Conservation (phyloP, 768 basidiomycete species). For the Brasilioporus rufonigricans region DNA sequence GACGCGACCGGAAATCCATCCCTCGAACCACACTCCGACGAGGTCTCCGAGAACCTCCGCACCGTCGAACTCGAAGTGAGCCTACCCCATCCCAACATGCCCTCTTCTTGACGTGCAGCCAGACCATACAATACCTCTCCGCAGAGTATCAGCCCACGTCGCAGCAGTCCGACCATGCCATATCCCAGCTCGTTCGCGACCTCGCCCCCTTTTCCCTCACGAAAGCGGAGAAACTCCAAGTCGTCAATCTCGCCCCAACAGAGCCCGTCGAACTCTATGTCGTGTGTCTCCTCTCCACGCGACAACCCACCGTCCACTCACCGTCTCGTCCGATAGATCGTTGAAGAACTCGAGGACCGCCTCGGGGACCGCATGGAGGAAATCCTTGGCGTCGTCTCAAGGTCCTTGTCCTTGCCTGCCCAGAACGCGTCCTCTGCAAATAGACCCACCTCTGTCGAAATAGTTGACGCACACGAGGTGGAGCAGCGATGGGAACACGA, state of each 20-base stretch:
- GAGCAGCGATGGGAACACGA: conserved; percentile 35
- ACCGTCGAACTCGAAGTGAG: conserved; percentile 76
- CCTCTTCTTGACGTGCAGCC: conserved; percentile 1
- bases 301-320: background rate
- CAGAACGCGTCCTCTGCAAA: background rate
- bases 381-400: conserved; percentile 57
- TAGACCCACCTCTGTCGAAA: background rate
- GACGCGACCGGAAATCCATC: conserved; percentile 42
- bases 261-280: conserved; percentile 85
- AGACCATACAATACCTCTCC: conserved; percentile 87
- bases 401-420: conserved; percentile 31
- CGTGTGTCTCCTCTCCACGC: conserved; percentile 45
- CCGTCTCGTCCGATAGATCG: conserved; percentile 53
- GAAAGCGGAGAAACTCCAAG: conserved; percentile 88
- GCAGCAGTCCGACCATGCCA: conserved; percentile 60
- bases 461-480: conserved; percentile 19
- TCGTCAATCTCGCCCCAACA: conserved; percentile 87
- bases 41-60: conserved; percentile 75
- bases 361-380: conserved; percentile 68
- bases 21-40: conserved; percentile 41
- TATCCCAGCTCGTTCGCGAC: conserved; percentile 62
- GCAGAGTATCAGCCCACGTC: conserved; percentile 69
- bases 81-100: background rate
- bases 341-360: conserved; percentile 89
- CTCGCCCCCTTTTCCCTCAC: conserved; percentile 74